phyloP scores from a whole-genome alignment of 2,329 filamentous ascomycete species.

The Chrysosporium queenslandicum region DNA sequence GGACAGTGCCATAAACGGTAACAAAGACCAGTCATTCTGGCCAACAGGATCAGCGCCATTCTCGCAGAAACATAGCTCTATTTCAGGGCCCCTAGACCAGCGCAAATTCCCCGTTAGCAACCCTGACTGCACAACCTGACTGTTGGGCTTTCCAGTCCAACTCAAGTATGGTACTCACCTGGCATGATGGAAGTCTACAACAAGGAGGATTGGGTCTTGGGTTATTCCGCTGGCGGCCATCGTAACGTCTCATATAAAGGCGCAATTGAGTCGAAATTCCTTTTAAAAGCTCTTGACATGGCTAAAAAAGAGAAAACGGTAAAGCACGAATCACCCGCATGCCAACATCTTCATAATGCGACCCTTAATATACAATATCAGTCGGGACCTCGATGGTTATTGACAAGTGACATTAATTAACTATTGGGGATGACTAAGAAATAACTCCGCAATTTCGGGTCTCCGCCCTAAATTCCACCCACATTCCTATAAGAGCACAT shows the following conservation, averaged over 20 bases:
- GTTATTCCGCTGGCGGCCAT: constrained; percentile 17
- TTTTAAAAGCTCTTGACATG: background rate
- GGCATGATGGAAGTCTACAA: constrained; percentile 78
- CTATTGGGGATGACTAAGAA: too few species aligned
- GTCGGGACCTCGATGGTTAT: too few species aligned
- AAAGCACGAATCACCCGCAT: background rate
- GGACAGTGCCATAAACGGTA: constrained; percentile 94
- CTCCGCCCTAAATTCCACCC: too few species aligned
- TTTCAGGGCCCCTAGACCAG: constrained; percentile 67
- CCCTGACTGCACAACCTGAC: background rate
- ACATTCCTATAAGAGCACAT: too few species aligned
- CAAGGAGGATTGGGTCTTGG: constrained; percentile 57
- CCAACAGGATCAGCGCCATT: constrained; percentile 66
- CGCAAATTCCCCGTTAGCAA: too few species aligned
- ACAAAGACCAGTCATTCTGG: constrained; percentile 79
- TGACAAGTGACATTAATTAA: too few species aligned
- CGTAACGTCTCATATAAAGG: constrained; percentile 7
- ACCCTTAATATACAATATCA: too few species aligned
- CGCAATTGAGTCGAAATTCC: background rate
- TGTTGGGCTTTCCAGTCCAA: background rate
- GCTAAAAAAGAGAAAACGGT: too few species aligned
- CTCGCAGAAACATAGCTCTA: constrained; percentile 81
- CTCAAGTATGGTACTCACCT: constrained; percentile 32
- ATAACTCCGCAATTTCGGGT: too few species aligned
- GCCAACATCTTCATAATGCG: background rate